These are phyloP conservation scores for Fabrea salina DNA, from an alignment of 169 alveolate genomes.

Conservation along the genomic window DNA sequence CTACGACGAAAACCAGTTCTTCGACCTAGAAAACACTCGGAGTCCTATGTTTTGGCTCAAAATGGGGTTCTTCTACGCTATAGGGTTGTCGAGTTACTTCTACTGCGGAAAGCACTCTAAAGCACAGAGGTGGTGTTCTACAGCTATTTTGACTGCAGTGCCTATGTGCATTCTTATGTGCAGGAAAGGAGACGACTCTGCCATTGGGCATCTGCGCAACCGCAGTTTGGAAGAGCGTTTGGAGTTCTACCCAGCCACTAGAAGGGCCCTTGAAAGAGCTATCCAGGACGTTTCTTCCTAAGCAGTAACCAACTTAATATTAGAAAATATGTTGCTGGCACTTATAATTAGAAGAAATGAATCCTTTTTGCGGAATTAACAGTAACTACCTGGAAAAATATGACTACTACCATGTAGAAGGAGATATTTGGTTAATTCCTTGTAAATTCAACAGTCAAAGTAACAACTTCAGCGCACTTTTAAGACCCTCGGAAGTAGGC, in stretches of 20 bases:
- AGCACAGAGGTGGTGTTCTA: neutral
- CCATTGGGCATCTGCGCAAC: neutral
- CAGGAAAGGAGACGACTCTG: neutral
- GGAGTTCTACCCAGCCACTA: constrained; percentile 9
- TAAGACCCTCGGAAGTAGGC: no score
- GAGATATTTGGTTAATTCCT: no score
- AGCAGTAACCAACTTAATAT: no score
- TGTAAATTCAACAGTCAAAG: no score
- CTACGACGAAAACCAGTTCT: neutral
- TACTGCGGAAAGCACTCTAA: neutral
- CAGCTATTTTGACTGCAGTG: neutral
- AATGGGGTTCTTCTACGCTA: neutral
- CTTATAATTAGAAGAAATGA: no score
- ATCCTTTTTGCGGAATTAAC: no score
- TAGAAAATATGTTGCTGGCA: no score
- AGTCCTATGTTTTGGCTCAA: neutral
- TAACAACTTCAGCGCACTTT: no score
- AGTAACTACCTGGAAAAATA: no score
- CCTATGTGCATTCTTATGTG: neutral
- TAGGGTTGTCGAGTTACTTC: neutral
- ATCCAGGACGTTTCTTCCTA: neutral
- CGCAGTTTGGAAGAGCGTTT: constrained; percentile 1
- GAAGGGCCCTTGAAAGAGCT: constrained; percentile 35
- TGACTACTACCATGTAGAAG: no score
- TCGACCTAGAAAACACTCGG: neutral